Evolutionary conservation across 129 eudicot genomes (phyloP).

Genomic region (Tagetes patula): DNA sequence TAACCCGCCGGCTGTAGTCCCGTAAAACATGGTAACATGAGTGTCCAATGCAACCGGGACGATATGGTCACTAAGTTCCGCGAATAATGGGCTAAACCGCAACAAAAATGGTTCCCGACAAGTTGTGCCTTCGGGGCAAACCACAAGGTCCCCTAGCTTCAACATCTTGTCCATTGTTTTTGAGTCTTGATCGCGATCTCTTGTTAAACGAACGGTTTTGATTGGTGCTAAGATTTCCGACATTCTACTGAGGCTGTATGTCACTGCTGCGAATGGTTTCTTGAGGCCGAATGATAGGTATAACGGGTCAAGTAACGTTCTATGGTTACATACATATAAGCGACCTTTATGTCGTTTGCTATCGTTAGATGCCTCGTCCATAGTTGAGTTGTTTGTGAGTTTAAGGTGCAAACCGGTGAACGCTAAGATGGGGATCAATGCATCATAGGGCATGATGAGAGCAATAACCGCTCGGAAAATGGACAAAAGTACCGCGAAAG

Average conservation of each 20-base stretch:
- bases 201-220: conserved; percentile 54
- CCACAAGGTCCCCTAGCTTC: conserved; percentile 56
- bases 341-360: conserved; percentile 39
- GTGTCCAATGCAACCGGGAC: conserved; percentile 69
- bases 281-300: conserved; percentile 43
- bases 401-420: conserved; percentile 47
- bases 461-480: conserved; percentile 39
- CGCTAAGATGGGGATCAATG: conserved; percentile 32
- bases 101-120: conserved; percentile 76
- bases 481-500: conserved; percentile 46
- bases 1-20: conserved; percentile 69
- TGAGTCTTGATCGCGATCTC: conserved; percentile 50
- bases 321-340: conserved; percentile 70
- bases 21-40: conserved; percentile 63
- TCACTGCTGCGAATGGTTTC: conserved; percentile 53
- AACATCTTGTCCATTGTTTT: conserved; percentile 51
- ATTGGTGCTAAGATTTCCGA: conserved; percentile 68
- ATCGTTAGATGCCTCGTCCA: neutral
- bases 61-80: conserved; percentile 56
- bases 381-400: conserved; percentile 23
- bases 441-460: conserved; percentile 30
- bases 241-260: conserved; percentile 59
- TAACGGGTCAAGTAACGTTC: conserved; percentile 66
- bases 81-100: conserved; percentile 65
- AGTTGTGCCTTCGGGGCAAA: conserved; percentile 91